Percentiles rank a stretch among this genome's conserved stretches.
phyloP scores from a whole-genome alignment of 2,329 filamentous ascomycete species.

The Colletotrichum cuscutae region DNA sequence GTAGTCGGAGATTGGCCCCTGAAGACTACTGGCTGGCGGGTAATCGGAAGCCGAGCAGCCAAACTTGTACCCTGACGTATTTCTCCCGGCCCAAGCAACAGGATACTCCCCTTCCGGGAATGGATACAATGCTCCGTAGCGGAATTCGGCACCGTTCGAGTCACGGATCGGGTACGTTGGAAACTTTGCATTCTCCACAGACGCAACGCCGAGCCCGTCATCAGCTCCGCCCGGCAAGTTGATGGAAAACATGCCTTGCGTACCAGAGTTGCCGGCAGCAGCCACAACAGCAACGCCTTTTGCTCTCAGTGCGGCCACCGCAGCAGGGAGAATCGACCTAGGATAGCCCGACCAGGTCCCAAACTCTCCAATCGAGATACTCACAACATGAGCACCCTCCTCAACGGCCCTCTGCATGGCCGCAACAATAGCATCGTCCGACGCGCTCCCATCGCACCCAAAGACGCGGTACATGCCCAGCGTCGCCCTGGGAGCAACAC shows the following conservation, averaged over 20 bases:
- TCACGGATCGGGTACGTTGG: constrained; percentile 16
- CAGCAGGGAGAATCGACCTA: constrained; percentile 44
- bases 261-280: constrained; percentile 62
- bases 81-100: constrained; percentile 2
- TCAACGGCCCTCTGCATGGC: constrained; percentile 40
- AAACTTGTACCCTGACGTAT: not conserved
- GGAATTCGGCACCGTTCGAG: constrained; percentile 11
- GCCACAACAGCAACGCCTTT: constrained; percentile 63
- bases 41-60: constrained; percentile 22
- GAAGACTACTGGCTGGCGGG: not conserved
- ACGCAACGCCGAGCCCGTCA: constrained; percentile 58
- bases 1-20: not conserved
- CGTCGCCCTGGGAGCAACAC: constrained; percentile 40
- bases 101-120: constrained; percentile 22
- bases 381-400: constrained; percentile 43
- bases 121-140: constrained; percentile 26
- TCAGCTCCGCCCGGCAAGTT: constrained; percentile 59
- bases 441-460: constrained; percentile 32
- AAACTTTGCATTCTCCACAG: constrained; percentile 56
- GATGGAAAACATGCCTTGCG: constrained; percentile 58
- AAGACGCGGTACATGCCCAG: constrained; percentile 39
- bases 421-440: constrained; percentile 39
- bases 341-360: constrained; percentile 21
- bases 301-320: constrained; percentile 61
- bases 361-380: constrained; percentile 39